These are phyloP conservation scores for Leccinum longicurvipes DNA, from an alignment of 768 basidiomycete species.

Conservation along the genomic window DNA sequence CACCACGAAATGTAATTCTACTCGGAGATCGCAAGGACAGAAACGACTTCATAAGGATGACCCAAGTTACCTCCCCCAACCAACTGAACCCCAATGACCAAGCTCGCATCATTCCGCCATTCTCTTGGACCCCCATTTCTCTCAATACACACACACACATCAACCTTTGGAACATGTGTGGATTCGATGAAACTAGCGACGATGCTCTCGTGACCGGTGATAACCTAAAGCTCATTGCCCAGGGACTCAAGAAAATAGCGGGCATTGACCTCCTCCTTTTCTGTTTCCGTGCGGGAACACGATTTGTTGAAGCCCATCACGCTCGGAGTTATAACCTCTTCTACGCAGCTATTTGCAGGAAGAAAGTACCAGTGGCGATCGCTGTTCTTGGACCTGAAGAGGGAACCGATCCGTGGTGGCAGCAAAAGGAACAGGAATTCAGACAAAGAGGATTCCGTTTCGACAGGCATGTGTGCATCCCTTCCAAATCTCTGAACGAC, in stretches of 20 bases:
- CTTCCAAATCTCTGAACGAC: constrained; percentile 3
- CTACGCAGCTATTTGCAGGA: constrained; percentile 27
- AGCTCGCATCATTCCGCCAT: neutral
- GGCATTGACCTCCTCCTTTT: constrained; percentile 26
- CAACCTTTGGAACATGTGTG: constrained; percentile 16
- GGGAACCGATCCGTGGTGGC: constrained; percentile 25
- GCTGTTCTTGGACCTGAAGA: constrained; percentile 33
- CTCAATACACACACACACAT: constrained; percentile 10
- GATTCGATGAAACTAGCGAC: constrained; percentile 13
- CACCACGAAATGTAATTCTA: constrained; percentile 19
- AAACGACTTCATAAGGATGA: constrained; percentile 10
- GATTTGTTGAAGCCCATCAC: constrained; percentile 9
- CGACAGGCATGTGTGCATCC: constrained; percentile 16
- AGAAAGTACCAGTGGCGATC: constrained; percentile 29
- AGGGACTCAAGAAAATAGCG: constrained; percentile 9
- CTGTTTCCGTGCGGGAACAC: constrained; percentile 27
- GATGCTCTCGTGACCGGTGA: constrained; percentile 11
- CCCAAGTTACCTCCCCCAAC: neutral
- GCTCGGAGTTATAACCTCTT: constrained; percentile 32
- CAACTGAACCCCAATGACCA: neutral
- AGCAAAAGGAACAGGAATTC: constrained; percentile 21
- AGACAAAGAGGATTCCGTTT: constrained; percentile 24
- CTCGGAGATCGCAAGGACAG: constrained; percentile 17
- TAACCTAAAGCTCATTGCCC: constrained; percentile 15
- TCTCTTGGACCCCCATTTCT: constrained; percentile 1